Conservation (phyloP, 495 filamentous ascomycete species). For the Pseudomonodictys pantanalensis region DNA sequence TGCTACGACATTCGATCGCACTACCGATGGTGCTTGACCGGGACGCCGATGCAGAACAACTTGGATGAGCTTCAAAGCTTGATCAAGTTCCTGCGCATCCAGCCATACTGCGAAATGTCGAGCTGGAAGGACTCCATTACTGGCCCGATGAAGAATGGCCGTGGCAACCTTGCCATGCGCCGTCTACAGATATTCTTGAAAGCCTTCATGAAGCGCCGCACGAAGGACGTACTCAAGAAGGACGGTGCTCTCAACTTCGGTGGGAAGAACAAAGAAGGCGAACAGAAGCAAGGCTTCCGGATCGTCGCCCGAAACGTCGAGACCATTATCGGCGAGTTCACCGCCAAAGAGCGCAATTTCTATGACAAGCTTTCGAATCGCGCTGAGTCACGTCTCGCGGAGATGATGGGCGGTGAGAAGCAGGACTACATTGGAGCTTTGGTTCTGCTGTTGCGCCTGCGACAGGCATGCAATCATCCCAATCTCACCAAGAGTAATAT, state of each 20-base stretch:
- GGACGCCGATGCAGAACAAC: conserved; percentile 96
- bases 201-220: conserved; percentile 93
- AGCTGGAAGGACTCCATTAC: conserved; percentile 89
- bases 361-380: conserved; percentile 80
- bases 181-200: conserved; percentile 79
- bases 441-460: conserved; percentile 78
- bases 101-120: conserved; percentile 76
- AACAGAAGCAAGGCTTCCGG: conserved; percentile 63
- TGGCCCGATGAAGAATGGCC: conserved; percentile 76
- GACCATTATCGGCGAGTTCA: conserved; percentile 74
- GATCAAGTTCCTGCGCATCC: conserved; percentile 88
- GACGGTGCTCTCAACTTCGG: conserved; percentile 73
- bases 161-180: conserved; percentile 83
- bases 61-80: conserved; percentile 94
- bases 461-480: conserved; percentile 93
- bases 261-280: conserved; percentile 53
- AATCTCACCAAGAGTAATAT: conserved; percentile 79
- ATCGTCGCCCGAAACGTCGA: conserved; percentile 86
- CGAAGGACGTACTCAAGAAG: conserved; percentile 88
- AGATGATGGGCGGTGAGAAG: conserved; percentile 76
- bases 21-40: conserved; percentile 93
- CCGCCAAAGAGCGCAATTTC: conserved; percentile 73
- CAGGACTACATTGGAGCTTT: conserved; percentile 80
- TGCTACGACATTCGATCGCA: conserved; percentile 74
- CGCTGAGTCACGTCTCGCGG: conserved; percentile 78